Evolutionary conservation across 2,329 filamentous ascomycete species (phyloP).

Genomic region (Hirsutella minnesotensis): DNA sequence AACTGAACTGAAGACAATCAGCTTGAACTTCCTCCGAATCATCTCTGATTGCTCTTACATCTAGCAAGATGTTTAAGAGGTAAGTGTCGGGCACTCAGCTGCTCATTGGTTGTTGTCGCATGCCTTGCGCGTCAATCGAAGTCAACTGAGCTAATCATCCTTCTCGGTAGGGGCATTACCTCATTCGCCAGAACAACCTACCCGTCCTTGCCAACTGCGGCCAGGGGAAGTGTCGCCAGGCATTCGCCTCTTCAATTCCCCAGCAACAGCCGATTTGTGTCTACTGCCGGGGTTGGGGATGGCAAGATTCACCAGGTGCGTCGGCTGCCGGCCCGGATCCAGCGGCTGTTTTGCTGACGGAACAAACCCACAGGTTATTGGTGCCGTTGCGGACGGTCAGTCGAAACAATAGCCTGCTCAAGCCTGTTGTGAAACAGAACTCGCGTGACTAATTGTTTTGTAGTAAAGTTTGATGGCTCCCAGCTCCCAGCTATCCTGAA

Average conservation of each 20-base stretch:
- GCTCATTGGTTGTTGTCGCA: conserved; percentile 13
- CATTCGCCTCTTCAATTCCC: conserved; percentile 43
- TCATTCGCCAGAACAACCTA: conserved; percentile 50
- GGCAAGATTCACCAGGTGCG: conserved; percentile 61
- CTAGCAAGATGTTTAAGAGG: conserved; percentile 76
- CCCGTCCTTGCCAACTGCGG: conserved; percentile 46
- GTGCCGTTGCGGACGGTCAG: conserved; percentile 97
- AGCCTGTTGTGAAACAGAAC: background rate
- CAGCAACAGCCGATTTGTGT: conserved; percentile 46
- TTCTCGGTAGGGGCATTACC: conserved; percentile 49
- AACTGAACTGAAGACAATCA: no score
- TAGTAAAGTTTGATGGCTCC: conserved; percentile 93
- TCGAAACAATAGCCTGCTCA: conserved; percentile 12
- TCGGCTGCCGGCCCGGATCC: conserved; percentile 3
- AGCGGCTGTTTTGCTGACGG: conserved; percentile 16
- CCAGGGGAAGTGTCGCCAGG: conserved; percentile 44
- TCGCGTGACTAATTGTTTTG: conserved; percentile 15
- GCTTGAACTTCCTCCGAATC: no score
- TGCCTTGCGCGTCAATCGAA: conserved; percentile 29
- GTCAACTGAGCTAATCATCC: conserved; percentile 34
- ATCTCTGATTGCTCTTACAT: conserved; percentile 54
- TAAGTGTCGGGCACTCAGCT: conserved; percentile 34
- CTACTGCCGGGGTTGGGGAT: conserved; percentile 44
- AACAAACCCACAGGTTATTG: conserved; percentile 73
- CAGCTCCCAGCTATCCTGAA: conserved; percentile 96